Conservation (phyloP, 2,329 filamentous ascomycete species). For the Ophiostoma ulmi region DNA sequence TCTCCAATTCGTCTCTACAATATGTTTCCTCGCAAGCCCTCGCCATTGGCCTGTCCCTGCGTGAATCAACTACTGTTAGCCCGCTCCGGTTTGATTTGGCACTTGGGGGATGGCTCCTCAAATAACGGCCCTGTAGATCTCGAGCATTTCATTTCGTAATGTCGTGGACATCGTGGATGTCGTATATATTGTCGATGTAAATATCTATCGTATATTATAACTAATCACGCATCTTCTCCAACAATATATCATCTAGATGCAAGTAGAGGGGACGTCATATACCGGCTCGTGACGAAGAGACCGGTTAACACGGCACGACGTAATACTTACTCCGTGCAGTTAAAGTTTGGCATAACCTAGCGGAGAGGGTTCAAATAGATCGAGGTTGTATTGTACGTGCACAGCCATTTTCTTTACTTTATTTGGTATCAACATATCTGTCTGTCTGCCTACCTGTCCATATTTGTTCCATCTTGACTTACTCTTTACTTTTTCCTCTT, state of each 20-base stretch:
- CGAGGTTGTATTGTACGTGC: slow-evolving; percentile 1
- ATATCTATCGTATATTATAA: not conserved
- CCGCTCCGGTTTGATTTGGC: not conserved
- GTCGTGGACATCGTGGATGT: too few relatives aligned
- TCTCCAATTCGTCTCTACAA: too few relatives aligned
- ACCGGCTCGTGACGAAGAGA: slow-evolving; percentile 7
- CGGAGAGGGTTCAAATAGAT: not conserved
- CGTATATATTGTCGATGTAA: too few relatives aligned
- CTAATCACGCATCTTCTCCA: not conserved
- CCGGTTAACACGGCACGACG: slow-evolving; percentile 6
- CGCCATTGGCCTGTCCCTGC: not conserved
- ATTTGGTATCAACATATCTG: not conserved
- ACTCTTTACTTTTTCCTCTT: not conserved
- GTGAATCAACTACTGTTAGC: not conserved
- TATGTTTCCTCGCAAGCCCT: not conserved
- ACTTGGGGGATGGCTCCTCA: not conserved
- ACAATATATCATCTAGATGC: not conserved
- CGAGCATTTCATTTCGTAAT: not conserved
- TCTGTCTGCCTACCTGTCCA: not conserved
- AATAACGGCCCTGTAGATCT: slow-evolving; percentile 2
- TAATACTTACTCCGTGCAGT: not conserved
- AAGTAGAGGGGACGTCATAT: not conserved
- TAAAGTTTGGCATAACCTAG: not conserved
- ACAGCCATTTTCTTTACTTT: not conserved
- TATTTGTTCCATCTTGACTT: not conserved